Evolutionary conservation across 139 green algal species (phyloP).

Genomic region (Trebouxia sp.): DNA sequence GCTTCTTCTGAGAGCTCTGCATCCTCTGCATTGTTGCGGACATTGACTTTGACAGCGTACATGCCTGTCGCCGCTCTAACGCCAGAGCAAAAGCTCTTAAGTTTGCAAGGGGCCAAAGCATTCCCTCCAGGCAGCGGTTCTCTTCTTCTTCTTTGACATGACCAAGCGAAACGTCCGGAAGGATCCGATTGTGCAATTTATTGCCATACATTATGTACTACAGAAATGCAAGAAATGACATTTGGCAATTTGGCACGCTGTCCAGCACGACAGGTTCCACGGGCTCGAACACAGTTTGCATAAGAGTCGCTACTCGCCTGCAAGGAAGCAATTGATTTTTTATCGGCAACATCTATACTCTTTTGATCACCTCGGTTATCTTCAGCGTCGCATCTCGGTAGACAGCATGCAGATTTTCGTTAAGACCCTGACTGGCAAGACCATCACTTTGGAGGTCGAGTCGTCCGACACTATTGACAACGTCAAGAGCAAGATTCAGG

Average conservation of each 20-base stretch:
- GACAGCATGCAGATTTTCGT: conserved; percentile 85
- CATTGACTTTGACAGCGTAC: conserved; percentile 35
- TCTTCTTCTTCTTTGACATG: too few relatives aligned
- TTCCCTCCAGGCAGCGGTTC: too few relatives aligned
- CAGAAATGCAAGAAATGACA: too few relatives aligned
- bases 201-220: conserved; percentile 11
- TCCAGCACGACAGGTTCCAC: too few relatives aligned
- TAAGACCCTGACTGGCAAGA: conserved; percentile 84
- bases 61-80: neutral
- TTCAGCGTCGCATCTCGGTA: neutral
- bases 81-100: neutral
- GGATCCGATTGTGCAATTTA: too few relatives aligned
- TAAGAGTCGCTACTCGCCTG: too few relatives aligned
- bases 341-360: too few relatives aligned
- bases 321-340: too few relatives aligned
- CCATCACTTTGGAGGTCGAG: conserved; percentile 63
- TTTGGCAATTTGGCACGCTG: too few relatives aligned
- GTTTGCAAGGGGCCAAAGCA: too few relatives aligned
- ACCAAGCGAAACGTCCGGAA: neutral
- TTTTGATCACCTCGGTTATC: neutral
- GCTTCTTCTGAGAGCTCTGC: neutral
- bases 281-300: too few relatives aligned
- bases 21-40: neutral
- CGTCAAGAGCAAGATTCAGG: conserved; percentile 96
- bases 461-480: conserved; percentile 77